phyloP scores from a whole-genome alignment of 1,139 yeast genomes.

The Yamadazyma atmosphaerica region DNA sequence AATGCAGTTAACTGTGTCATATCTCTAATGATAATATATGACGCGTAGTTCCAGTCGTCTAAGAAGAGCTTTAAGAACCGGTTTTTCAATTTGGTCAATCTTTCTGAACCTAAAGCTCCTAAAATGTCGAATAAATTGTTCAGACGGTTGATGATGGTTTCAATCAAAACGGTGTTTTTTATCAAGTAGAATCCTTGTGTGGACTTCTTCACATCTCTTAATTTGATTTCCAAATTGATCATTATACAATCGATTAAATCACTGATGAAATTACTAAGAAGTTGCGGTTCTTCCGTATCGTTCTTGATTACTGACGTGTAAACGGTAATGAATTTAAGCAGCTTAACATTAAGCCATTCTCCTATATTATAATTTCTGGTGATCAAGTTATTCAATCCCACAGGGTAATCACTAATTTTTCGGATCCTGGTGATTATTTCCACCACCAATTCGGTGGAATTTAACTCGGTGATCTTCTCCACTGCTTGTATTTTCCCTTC shows the following conservation, averaged over 20 bases:
- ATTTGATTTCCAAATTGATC: conserved; percentile 55
- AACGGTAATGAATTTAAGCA: conserved; percentile 51
- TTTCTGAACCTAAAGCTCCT: conserved; percentile 63
- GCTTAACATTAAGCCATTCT: conserved; percentile 65
- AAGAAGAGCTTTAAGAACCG: conserved; percentile 74
- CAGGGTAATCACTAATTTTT: conserved; percentile 61
- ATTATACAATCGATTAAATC: conserved; percentile 77
- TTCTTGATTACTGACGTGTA: conserved; percentile 50
- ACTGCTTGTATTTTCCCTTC: conserved; percentile 49
- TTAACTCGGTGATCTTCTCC: conserved; percentile 53
- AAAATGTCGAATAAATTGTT: conserved; percentile 52
- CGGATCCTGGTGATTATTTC: conserved; percentile 64
- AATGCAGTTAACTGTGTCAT: conserved; percentile 54
- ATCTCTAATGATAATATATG: conserved; percentile 68
- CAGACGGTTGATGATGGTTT: conserved; percentile 68
- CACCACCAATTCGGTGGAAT: conserved; percentile 68
- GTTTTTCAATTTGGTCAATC: conserved; percentile 70
- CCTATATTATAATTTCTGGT: conserved; percentile 50
- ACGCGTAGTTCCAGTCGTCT: conserved; percentile 82
- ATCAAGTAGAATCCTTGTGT: conserved; percentile 70
- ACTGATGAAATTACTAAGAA: conserved; percentile 61
- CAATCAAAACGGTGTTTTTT: conserved; percentile 71
- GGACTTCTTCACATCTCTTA: conserved; percentile 52
- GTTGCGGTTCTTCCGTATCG: conserved; percentile 34
- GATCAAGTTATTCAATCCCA: conserved; percentile 56